Conservation (phyloP, 805 yeast genomes). For the Barnettozyma sp. region DNA sequence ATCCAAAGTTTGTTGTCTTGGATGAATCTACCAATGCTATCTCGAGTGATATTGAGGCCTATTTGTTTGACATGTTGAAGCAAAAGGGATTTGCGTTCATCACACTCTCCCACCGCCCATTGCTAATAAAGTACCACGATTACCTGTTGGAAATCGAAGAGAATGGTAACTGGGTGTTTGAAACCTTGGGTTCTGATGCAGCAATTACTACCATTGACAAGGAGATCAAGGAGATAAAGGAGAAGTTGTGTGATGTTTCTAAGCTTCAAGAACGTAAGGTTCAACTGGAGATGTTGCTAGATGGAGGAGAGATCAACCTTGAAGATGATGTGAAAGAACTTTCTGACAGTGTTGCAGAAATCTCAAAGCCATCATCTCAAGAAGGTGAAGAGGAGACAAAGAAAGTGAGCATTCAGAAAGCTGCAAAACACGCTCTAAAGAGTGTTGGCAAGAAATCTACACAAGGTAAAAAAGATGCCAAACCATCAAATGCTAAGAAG, state of each 20-base stretch:
- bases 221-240: conserved; percentile 63
- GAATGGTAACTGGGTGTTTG: conserved; percentile 52
- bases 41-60: conserved; percentile 82
- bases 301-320: conserved; percentile 17
- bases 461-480: background rate
- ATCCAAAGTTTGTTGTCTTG: conserved; percentile 72
- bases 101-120: conserved; percentile 78
- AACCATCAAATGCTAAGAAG: background rate
- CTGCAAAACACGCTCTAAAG: background rate
- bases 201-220: conserved; percentile 63
- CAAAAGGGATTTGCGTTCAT: conserved; percentile 66
- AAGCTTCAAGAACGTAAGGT: conserved; percentile 52
- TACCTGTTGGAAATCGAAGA: conserved; percentile 61
- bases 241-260: conserved; percentile 51
- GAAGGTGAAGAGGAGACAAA: background rate
- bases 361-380: background rate
- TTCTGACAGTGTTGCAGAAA: conserved; percentile 4
- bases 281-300: conserved; percentile 40
- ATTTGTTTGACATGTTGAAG: conserved; percentile 69
- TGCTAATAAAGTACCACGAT: conserved; percentile 79
- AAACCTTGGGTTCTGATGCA: conserved; percentile 57
- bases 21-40: conserved; percentile 96
- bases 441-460: background rate
- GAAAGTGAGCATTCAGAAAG: background rate
- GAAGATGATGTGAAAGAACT: background rate